phyloP scores from a whole-genome alignment of 2,329 filamentous ascomycete species.

The Colletotrichum sp. region DNA sequence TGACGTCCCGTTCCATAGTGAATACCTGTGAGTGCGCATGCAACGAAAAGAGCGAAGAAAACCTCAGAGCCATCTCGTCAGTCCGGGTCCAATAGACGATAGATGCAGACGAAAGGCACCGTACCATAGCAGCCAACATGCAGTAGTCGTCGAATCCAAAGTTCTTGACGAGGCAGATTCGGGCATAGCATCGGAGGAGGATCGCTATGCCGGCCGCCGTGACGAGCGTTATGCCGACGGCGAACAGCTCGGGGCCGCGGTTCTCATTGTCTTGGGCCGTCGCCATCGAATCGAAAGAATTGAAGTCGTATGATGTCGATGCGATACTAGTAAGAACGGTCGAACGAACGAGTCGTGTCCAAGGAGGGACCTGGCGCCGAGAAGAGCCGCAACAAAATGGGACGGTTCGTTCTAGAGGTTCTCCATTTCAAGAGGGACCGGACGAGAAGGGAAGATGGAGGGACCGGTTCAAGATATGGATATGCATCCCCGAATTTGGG shows the following conservation, averaged over 20 bases:
- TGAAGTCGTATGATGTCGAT: background rate
- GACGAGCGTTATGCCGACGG: conserved; percentile 33
- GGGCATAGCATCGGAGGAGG: conserved; percentile 36
- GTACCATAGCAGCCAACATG: conserved; percentile 40
- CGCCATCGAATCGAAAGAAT: background rate
- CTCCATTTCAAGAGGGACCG: background rate
- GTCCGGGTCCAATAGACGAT: background rate
- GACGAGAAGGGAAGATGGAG: background rate
- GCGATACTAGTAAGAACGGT: background rate
- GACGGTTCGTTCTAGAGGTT: conserved; percentile 1
- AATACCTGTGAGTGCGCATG: conserved; percentile 37
- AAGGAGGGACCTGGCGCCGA: background rate
- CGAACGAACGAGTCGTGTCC: background rate
- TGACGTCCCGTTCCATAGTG: conserved; percentile 46
- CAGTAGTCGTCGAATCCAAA: conserved; percentile 44
- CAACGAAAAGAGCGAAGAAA: conserved; percentile 38
- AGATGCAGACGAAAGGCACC: background rate
- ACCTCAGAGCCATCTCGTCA: conserved; percentile 22
- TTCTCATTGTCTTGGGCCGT: conserved; percentile 24
- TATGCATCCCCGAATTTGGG: background rate
- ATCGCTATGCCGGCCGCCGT: conserved; percentile 30
- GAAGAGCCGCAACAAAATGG: conserved; percentile 5
- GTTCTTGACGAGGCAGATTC: conserved; percentile 36
- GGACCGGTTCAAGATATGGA: conserved; percentile 15
- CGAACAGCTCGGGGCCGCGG: conserved; percentile 36